A percentile compares a stretch with the other conserved stretches of the same genome.
Conservation (phyloP, 1,284 basidiomycete genomes). For the Tremellales sp. region DNA sequence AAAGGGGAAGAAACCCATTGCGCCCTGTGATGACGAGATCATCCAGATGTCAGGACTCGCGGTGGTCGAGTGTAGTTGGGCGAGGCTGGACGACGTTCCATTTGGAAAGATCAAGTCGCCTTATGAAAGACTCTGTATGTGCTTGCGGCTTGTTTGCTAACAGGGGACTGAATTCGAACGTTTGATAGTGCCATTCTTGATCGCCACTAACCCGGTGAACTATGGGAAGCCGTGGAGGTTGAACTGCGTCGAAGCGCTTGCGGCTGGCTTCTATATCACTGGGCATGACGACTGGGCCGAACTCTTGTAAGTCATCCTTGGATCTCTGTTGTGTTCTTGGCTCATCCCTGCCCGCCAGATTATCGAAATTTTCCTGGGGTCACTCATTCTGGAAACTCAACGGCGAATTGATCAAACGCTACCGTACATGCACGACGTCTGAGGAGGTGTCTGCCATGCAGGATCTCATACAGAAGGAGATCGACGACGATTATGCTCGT, state of each 20-base stretch:
- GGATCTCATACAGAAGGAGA: conserved; percentile 67
- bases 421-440: conserved; percentile 64
- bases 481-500: conserved; percentile 61
- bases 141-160: not conserved
- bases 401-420: conserved; percentile 64
- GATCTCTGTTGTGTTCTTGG: not conserved
- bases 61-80: conserved; percentile 98
- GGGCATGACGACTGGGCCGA: conserved; percentile 78
- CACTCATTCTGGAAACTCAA: conserved; percentile 81
- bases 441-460: conserved; percentile 65
- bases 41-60: conserved; percentile 74
- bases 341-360: conserved; percentile 18
- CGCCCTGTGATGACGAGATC: conserved; percentile 79
- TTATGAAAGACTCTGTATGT: conserved; percentile 81
- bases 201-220: conserved; percentile 90
- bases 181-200: conserved; percentile 74
- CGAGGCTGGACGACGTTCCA: conserved; percentile 86
- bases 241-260: conserved; percentile 88
- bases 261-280: conserved; percentile 87
- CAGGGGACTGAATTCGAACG: not conserved
- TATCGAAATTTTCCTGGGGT: conserved; percentile 83
- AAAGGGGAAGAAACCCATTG: conserved; percentile 74
- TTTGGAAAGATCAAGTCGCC: conserved; percentile 91
- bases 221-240: conserved; percentile 91
- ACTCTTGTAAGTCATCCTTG: conserved; percentile 49